These are phyloP conservation scores for Thermoascus crustaceus DNA, from an alignment of 2,329 filamentous ascomycete species.

Conservation along the genomic window DNA sequence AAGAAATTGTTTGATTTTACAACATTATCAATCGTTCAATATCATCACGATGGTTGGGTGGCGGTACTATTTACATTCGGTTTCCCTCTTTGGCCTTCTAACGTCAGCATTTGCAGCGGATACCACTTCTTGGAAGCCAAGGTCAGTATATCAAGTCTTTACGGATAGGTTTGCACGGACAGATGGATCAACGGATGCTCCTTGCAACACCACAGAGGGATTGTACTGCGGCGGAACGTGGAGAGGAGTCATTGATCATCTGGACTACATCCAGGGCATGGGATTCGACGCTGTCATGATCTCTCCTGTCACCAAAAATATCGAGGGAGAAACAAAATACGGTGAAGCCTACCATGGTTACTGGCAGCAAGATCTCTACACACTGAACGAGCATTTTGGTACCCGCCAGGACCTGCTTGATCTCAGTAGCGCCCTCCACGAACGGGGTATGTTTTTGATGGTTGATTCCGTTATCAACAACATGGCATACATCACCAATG, in stretches of 20 bases:
- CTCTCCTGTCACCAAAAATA: slow-evolving; percentile 32
- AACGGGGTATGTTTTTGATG: slow-evolving; percentile 45
- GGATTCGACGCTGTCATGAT: slow-evolving; percentile 44
- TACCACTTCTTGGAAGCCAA: slow-evolving; percentile 29
- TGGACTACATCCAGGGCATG: slow-evolving; percentile 45
- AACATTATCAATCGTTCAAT: no score
- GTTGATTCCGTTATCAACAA: slow-evolving; percentile 47
- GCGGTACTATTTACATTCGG: background rate
- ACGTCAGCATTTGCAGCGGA: slow-evolving; percentile 15
- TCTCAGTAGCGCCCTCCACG: slow-evolving; percentile 38
- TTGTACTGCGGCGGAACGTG: slow-evolving; percentile 46
- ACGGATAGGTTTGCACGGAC: slow-evolving; percentile 40
- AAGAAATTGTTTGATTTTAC: no score
- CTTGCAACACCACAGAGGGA: slow-evolving; percentile 23
- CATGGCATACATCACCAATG: slow-evolving; percentile 29
- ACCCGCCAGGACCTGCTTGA: slow-evolving; percentile 40
- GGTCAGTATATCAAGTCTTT: slow-evolving; percentile 40
- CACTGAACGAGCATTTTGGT: slow-evolving; percentile 44
- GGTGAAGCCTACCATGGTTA: slow-evolving; percentile 45
- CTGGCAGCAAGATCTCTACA: slow-evolving; percentile 42
- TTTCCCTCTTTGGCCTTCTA: background rate
- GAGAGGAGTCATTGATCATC: slow-evolving; percentile 39
- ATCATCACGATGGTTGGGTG: background rate
- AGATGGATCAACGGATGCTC: slow-evolving; percentile 26
- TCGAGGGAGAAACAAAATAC: slow-evolving; percentile 29